Conservation (phyloP, 148 eudicot genomes). For the Rhododendron simsii region DNA sequence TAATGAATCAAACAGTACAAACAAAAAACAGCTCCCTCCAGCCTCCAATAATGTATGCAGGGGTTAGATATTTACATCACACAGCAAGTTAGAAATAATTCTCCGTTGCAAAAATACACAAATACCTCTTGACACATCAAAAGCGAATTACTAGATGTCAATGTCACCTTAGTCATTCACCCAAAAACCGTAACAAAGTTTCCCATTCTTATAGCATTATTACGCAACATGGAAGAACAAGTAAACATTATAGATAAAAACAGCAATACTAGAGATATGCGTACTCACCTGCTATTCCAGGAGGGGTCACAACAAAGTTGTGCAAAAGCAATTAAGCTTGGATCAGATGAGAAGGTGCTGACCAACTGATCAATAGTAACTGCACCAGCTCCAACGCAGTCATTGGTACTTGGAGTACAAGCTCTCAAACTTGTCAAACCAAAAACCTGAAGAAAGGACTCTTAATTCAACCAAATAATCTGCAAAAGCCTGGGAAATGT, state of each 20-base stretch:
- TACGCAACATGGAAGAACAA: background rate
- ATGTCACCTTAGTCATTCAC: background rate
- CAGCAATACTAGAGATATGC: background rate
- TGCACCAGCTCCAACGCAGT: constrained; percentile 37
- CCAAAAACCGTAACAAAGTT: background rate
- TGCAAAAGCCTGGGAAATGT: background rate
- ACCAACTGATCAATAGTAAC: constrained; percentile 78
- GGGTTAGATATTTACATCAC: background rate
- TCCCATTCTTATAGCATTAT: background rate
- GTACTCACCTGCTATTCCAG: constrained; percentile 65
- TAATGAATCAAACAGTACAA: background rate
- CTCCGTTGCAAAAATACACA: background rate
- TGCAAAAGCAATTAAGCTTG: constrained; percentile 94
- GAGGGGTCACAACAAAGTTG: constrained; percentile 84
- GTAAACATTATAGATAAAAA: background rate
- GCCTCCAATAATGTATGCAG: background rate
- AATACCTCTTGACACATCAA: background rate
- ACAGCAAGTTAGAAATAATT: background rate
- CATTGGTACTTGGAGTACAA: constrained; percentile 27
- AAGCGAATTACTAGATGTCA: background rate
- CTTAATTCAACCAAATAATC: background rate
- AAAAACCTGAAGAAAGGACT: constrained; percentile 53
- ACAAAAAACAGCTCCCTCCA: background rate
- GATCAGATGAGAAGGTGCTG: constrained; percentile 95
- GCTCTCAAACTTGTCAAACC: constrained; percentile 57